These are phyloP conservation scores for Pythium periplocum DNA, from an alignment of 352 stramenopile species.

Conservation along the genomic window DNA sequence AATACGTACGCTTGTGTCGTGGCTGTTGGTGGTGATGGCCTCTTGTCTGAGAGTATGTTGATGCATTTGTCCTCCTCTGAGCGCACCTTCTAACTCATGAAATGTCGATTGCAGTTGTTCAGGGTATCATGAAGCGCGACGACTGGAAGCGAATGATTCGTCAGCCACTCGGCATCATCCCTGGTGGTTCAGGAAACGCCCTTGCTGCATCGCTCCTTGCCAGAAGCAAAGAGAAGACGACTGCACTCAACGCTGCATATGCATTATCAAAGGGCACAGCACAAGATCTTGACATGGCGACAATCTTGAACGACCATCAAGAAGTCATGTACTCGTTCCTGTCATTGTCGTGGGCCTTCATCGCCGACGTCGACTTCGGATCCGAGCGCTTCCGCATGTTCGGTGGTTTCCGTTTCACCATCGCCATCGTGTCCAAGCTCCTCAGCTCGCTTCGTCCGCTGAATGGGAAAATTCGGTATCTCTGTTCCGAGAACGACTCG, in stretches of 20 bases:
- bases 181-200: conserved; percentile 58
- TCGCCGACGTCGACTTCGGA: conserved; percentile 52
- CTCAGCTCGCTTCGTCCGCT: conserved; percentile 18
- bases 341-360: conserved; percentile 79
- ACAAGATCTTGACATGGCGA: conserved; percentile 65
- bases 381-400: conserved; percentile 42
- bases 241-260: conserved; percentile 52
- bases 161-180: conserved; percentile 32
- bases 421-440: conserved; percentile 29
- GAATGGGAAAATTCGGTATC: conserved; percentile 21
- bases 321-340: conserved; percentile 74
- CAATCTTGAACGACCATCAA: conserved; percentile 32
- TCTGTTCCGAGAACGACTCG: conserved; percentile 19
- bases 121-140: conserved; percentile 57
- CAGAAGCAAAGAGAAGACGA: conserved; percentile 37
- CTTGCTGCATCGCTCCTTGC: conserved; percentile 50
- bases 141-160: conserved; percentile 37
- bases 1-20: conserved; percentile 63
- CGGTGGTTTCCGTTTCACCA: conserved; percentile 36
- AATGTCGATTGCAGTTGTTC: conserved; percentile 41
- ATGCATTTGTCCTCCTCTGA: not conserved
- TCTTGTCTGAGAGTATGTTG: conserved; percentile 60
- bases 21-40: conserved; percentile 54
- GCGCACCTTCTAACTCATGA: not conserved
- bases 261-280: conserved; percentile 55